These are phyloP conservation scores for Xylaria bambusicola DNA, from an alignment of 495 filamentous ascomycete species.

Conservation along the genomic window DNA sequence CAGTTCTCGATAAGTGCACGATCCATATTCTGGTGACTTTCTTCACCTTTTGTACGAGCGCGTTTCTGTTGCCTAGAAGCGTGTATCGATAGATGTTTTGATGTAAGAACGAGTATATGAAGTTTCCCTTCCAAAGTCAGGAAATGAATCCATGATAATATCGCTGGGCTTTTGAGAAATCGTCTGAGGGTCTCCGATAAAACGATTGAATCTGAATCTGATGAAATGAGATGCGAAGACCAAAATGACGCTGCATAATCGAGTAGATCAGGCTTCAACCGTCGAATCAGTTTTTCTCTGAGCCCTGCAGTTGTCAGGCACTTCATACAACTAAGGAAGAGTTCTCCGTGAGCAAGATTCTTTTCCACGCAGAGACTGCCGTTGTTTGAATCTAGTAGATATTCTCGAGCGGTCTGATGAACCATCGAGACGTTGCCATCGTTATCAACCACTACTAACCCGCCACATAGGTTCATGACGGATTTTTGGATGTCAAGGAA, in stretches of 20 bases:
- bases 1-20: slow-evolving; percentile 36
- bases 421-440: slow-evolving; percentile 36
- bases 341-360: too few species aligned
- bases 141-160: slow-evolving; percentile 21
- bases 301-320: too few species aligned
- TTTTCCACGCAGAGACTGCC: too few species aligned
- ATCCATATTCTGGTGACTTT: slow-evolving; percentile 5
- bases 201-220: not conserved
- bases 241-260: too few species aligned
- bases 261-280: too few species aligned
- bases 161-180: slow-evolving; percentile 7
- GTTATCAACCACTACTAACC: slow-evolving; percentile 43
- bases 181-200: not conserved
- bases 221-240: too few species aligned
- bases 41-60: not conserved
- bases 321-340: too few species aligned
- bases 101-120: slow-evolving; percentile 1
- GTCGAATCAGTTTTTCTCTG: too few species aligned
- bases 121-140: slow-evolving; percentile 13
- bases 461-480: slow-evolving; percentile 39
- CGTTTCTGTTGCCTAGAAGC: slow-evolving; percentile 3
- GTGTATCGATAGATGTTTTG: slow-evolving; percentile 5
- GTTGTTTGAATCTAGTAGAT: slow-evolving; percentile 32
- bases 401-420: slow-evolving; percentile 51
- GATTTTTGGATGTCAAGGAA: slow-evolving; percentile 38